Percentiles rank a stretch among this genome's conserved stretches.
Conservation (phyloP, 2,329 filamentous ascomycete species). For the Fusarium dimerum region DNA sequence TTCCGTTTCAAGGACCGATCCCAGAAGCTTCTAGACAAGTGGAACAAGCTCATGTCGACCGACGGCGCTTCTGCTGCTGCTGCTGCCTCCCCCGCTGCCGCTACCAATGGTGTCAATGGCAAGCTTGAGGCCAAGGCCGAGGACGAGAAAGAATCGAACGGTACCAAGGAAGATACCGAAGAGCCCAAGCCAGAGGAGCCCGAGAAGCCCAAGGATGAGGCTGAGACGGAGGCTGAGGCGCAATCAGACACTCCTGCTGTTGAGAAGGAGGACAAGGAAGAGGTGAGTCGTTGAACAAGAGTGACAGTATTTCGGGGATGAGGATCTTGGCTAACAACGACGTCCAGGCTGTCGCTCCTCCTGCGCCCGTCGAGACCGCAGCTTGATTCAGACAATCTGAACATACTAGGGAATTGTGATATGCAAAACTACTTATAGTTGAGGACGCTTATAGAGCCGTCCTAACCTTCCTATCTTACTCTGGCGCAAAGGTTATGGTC, state of each 20-base stretch:
- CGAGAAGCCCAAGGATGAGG: conserved; percentile 25
- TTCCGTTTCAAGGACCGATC: conserved; percentile 87
- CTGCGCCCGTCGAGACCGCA: conserved; percentile 40
- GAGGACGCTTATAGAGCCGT: conserved; percentile 2
- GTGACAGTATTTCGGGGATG: neutral
- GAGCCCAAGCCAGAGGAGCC: conserved; percentile 39
- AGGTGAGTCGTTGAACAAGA: conserved; percentile 30
- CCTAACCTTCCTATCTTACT: conserved; percentile 10
- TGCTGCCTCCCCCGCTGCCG: conserved; percentile 39
- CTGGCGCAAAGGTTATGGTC: conserved; percentile 31
- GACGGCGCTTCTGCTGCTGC: conserved; percentile 48
- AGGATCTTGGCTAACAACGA: conserved; percentile 10
- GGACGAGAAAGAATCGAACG: conserved; percentile 45
- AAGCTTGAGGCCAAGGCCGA: conserved; percentile 39
- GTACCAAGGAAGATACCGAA: conserved; percentile 41
- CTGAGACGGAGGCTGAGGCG: conserved; percentile 20
- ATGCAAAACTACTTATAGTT: neutral
- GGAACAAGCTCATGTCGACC: conserved; percentile 78
- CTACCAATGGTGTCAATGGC: conserved; percentile 53
- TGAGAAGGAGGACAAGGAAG: conserved; percentile 34
- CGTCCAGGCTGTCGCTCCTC: conserved; percentile 28
- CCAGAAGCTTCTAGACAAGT: conserved; percentile 76
- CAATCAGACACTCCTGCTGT: conserved; percentile 10
- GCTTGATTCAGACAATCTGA: conserved; percentile 28
- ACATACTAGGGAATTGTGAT: neutral